Conservation (phyloP, 257 asterid genomes). For the Oldenlandia corymbosa region DNA sequence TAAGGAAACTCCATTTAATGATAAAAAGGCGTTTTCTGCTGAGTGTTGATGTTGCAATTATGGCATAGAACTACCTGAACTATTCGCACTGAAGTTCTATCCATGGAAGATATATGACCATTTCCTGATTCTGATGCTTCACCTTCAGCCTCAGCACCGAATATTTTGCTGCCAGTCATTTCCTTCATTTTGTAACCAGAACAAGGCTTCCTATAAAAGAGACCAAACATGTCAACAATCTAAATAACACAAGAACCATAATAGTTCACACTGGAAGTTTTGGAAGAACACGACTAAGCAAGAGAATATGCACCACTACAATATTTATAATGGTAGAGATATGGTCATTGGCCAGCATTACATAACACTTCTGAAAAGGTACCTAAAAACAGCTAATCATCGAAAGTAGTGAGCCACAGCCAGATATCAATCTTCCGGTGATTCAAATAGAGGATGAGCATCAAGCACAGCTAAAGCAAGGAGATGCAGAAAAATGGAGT, state of each 20-base stretch:
- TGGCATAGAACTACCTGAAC: conserved; percentile 58
- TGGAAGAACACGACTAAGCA: neutral
- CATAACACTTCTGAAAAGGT: neutral
- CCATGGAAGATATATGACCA: conserved; percentile 37
- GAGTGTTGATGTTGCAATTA: neutral
- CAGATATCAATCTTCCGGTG: no score
- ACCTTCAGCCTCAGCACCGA: conserved; percentile 48
- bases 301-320: no score
- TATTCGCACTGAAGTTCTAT: conserved; percentile 84
- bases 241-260: neutral
- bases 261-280: neutral
- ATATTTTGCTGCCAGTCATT: conserved; percentile 84
- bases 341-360: neutral
- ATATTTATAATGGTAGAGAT: neutral
- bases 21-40: neutral
- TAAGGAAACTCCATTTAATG: neutral
- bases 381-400: neutral
- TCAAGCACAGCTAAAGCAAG: no score
- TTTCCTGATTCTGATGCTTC: conserved; percentile 49
- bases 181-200: conserved; percentile 85
- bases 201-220: conserved; percentile 69
- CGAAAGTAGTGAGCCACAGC: neutral
- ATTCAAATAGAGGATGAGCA: no score
- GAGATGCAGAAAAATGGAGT: no score
- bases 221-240: neutral